Base-by-base conservation (phyloP, 331 rosid species). In the Quercus tomentella region DNA sequence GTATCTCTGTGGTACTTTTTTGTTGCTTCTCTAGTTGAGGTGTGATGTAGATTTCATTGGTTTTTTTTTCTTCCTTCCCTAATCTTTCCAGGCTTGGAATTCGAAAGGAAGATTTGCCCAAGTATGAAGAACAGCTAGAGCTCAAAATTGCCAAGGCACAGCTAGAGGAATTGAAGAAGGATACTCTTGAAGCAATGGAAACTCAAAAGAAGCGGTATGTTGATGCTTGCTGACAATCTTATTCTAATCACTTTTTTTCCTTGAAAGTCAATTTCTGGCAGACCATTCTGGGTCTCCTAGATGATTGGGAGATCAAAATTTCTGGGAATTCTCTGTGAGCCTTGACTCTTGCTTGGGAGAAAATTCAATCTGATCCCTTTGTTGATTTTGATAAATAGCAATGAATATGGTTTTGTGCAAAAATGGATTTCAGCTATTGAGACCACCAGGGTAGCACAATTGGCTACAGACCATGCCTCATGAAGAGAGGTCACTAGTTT, bases 181-280 rank as follows among this genome's bases (percentile, higher is more conserved):
- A 96, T 56, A 89, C 84, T 77, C 82, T 86, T 1, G 99, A 96
- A 87, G 93, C 98, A 22, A 93, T 96, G 97, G 98, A 96, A 35
- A 89, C 97, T 81, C 98, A 91, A 79, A 85, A 78, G 93, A 96
- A 96, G 86, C 84, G 97, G 99, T 96, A 93, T 79, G 76, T 74
- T 62, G 58, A n/a, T 78, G 20, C 66, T 23, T 25, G 56, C 30
- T 70, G 33, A 18, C 16, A 30, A 17, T 12, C 23, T 57, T 14
- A 20, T 20, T 57, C 20, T 49, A 57, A 23, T 37, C 43, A 16
- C 23, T 20, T 25, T 62, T 56, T 82, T 7, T 51, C 10, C 15
- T 61, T 22, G 31, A 23, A 26, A 7, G 12, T 69, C 49, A 22
- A 22, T 74, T 15, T 65, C 4, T 75, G 11, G 30, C 9, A 0